Evolutionary conservation across 2,329 filamentous ascomycete species (phyloP), one percentile per base, ranked within the genome.

Genomic region (Calonectria fujianensis): DNA sequence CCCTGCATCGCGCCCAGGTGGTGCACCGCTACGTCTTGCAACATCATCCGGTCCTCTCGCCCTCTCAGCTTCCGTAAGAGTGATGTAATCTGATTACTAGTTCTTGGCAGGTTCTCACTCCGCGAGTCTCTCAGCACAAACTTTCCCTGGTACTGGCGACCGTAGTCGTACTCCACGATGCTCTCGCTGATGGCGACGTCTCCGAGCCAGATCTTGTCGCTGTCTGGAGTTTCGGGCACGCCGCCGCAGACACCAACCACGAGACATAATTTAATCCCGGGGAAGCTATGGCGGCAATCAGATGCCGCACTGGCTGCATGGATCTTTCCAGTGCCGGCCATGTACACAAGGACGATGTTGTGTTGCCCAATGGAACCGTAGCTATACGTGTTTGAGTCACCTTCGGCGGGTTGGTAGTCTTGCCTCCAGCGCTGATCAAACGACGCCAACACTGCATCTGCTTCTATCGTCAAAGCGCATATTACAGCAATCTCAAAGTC

Each of bases 161-260:
- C 68, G 41, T 32, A 48, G 29, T 70, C 68, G 27, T 70, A 70
- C 18, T 70, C 8, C 7, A 70, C 31, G 9, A 70, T 37, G 29
- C 54, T 31, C 18, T 70, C 52, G 37, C 68, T 70, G 20, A 70
- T 70, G 27, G 57, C 68, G 14, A 70, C 68, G 24, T 70, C 68
- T 41, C 68, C 68, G 31, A 70, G 54, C 68, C 52, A 70, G 16
- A 63, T 50, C n/a, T 51, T 16, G 11, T 51, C 14, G 11, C 29
- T 16, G 2, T n/a, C 27, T 1, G 54, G 27, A 37, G 6, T 35
- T 10, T 18, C 20, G 20, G 68, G 68, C 31, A 51, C 54, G 5
- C 68, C 68, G 27, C 68, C 68, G 9, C 52, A 70, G 32, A 70
- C 32, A 4, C 68, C 68, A 39, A 59, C 41, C 29, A 70, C 51